Conservation (phyloP, 176 grass and related monocot genomes). For the Musa beccarii region DNA sequence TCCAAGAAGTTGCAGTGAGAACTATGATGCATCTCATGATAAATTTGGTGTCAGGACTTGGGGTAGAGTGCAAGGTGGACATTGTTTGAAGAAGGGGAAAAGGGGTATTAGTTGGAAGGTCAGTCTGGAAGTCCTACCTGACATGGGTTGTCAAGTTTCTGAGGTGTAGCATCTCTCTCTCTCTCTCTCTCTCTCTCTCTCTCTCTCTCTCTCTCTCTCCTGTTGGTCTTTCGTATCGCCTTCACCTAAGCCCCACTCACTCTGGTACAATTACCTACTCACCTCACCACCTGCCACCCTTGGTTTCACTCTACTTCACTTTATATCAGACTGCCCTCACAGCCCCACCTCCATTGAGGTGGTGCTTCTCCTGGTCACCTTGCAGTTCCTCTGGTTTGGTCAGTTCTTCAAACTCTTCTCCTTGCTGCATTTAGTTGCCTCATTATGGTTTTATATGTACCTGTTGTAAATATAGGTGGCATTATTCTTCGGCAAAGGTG, state of each 20-base stretch:
- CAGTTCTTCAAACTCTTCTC: not conserved
- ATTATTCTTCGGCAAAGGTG: no score
- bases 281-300: not conserved
- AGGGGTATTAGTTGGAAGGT: not conserved
- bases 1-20: no score
- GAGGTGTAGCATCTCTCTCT: no score
- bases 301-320: not conserved
- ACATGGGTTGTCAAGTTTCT: not conserved
- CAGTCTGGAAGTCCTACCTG: not conserved
- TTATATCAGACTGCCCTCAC: not conserved
- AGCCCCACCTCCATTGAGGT: not conserved
- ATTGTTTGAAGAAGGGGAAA: not conserved
- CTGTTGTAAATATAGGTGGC: not conserved
- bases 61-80: slow-evolving; percentile 1
- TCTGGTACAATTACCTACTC: not conserved
- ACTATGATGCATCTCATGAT: not conserved
- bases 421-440: not conserved
- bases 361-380: not conserved
- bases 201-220: no score
- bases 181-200: no score
- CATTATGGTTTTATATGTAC: not conserved
- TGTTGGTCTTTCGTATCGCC: not conserved
- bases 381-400: not conserved
- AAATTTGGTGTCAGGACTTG: not conserved
- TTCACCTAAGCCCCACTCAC: not conserved